Evolutionary conservation across 352 stramenopile species (phyloP).

Genomic region (Elongisporangium anandrum): DNA sequence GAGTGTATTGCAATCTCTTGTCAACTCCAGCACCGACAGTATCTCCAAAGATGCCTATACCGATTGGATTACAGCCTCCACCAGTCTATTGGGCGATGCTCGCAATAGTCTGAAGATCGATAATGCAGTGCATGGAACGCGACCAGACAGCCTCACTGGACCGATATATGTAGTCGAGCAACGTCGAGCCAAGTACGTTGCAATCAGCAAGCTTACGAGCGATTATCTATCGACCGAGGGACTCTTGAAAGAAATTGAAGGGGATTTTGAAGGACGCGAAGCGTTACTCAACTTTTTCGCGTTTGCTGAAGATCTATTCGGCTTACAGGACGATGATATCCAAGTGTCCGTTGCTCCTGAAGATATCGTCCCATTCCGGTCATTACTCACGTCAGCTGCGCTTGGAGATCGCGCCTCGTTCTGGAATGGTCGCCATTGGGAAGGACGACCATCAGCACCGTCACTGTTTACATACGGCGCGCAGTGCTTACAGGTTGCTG

Average conservation of each 20-base stretch:
- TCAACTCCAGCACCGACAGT: constrained; percentile 23
- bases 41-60: constrained; percentile 51
- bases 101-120: constrained; percentile 80
- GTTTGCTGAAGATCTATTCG: constrained; percentile 71
- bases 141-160: constrained; percentile 90
- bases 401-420: constrained; percentile 65
- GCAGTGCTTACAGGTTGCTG: constrained; percentile 53
- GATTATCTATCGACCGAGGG: constrained; percentile 88
- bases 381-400: constrained; percentile 34
- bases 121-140: constrained; percentile 91
- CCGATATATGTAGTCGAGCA: constrained; percentile 84
- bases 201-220: constrained; percentile 86
- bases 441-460: constrained; percentile 60
- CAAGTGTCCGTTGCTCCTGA: constrained; percentile 8
- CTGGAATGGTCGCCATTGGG: constrained; percentile 79
- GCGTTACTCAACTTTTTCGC: constrained; percentile 66
- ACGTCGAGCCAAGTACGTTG: constrained; percentile 92
- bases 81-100: constrained; percentile 49
- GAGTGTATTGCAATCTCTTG: constrained; percentile 30
- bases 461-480: constrained; percentile 66
- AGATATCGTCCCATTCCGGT: constrained; percentile 32
- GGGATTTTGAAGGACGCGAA: constrained; percentile 77
- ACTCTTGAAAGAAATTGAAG: constrained; percentile 65
- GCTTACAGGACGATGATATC: constrained; percentile 45
- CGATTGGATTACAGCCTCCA: constrained; percentile 52